Evolutionary conservation across 2,329 filamentous ascomycete species (phyloP), one percentile per base, ranked within the genome.

Genomic region (Penicillium decumbens): DNA sequence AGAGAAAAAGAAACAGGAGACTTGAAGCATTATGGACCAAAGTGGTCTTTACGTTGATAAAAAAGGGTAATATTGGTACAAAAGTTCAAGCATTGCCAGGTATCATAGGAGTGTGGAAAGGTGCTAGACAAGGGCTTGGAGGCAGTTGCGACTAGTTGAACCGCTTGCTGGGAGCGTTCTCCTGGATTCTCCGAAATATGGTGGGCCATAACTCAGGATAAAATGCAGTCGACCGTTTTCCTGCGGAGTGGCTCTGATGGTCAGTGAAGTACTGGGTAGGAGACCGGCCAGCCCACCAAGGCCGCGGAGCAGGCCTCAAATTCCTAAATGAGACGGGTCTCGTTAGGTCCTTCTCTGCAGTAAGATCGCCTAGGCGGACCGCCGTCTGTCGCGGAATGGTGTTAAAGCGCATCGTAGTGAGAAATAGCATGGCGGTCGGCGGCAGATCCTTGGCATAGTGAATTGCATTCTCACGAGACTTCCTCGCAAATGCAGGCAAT

Each of bases 401-500:
- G 5, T 71, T 75, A 48, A 72, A 69, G 30, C 70, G 69, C 66
- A 75, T 75, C 2, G 73, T 77, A 32, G 70, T 73, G 44, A 77
- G 63, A 38, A 70, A 71, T 18, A 77, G 51, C 7, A 64, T 69
- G 6, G 75, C 73, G 8, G 69, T 72, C 6, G 67, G 64, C 1
- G 75, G 75, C 3, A 77, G 60, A 35, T 71, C 70, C 46, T 70
- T 70, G 0, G 72, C 68, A 56, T 75, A 77, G 49, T 70, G 65
- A 37, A 72, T 53, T 13, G 73, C 68, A 15, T 67, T 62, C 47
- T 75, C 71, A 29, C 78, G 79, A 0, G 84, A 86, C 33, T 75
- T 69, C 39, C 86, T 81, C 13, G 85, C 87, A 57, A 79, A 80
- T 0, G 75, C 66, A 0, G 89, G 89, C 1, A 91, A 75, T 20